phyloP scores from a whole-genome alignment of 1,284 basidiomycete genomes.

The Leccinum subrobustum region DNA sequence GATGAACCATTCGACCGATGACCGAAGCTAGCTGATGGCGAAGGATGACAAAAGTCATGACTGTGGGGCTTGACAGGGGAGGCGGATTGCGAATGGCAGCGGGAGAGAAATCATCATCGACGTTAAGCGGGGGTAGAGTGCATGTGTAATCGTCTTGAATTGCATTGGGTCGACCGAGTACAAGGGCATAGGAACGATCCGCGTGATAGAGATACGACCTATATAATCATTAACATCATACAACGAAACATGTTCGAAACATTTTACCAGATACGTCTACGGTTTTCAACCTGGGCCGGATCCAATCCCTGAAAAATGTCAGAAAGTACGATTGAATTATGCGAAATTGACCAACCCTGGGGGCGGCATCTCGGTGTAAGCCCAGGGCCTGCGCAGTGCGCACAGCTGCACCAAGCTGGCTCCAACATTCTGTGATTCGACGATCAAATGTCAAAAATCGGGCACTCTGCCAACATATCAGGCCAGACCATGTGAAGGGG shows the following conservation, averaged over 20 bases:
- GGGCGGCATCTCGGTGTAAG: constrained; percentile 87
- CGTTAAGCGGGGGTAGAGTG: constrained; percentile 79
- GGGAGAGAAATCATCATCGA: constrained; percentile 64
- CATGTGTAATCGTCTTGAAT: constrained; percentile 88
- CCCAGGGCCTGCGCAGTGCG: constrained; percentile 94
- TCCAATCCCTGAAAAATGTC: constrained; percentile 62
- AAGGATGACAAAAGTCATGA: constrained; percentile 86
- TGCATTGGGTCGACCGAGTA: constrained; percentile 85
- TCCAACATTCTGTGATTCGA: constrained; percentile 93
- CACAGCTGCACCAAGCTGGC: constrained; percentile 89
- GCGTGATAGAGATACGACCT: constrained; percentile 93
- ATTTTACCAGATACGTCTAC: constrained; percentile 84
- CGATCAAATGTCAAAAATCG: constrained; percentile 89
- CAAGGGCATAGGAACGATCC: constrained; percentile 89
- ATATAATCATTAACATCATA: constrained; percentile 13
- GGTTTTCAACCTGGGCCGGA: constrained; percentile 81
- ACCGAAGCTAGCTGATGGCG: constrained; percentile 81
- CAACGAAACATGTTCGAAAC: constrained; percentile 3
- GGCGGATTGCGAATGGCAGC: constrained; percentile 44
- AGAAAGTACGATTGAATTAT: constrained; percentile 5
- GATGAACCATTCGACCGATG: constrained; percentile 91
- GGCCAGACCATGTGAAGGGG: constrained; percentile 6
- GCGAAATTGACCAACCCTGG: constrained; percentile 55
- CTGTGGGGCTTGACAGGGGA: constrained; percentile 74
- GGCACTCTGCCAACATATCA: constrained; percentile 59